These are phyloP conservation scores for Dillenia turbinata DNA, from an alignment of 164 flowering plant species.

Conservation along the genomic window DNA sequence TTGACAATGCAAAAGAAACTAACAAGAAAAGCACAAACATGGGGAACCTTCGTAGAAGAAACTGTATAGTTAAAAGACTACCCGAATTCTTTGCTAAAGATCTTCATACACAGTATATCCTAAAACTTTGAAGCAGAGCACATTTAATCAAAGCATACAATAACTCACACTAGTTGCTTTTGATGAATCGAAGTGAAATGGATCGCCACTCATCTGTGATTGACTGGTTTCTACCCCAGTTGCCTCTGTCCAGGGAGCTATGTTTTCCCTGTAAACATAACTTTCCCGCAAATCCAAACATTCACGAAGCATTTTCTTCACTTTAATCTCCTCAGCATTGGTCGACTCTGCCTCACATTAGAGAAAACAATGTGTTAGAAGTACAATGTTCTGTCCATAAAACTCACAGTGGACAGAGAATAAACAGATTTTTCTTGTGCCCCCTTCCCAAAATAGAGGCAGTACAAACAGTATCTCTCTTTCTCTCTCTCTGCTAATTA, in stretches of 20 bases:
- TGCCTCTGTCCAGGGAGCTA: conserved; percentile 52
- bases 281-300: conserved; percentile 56
- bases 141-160: conserved; percentile 1
- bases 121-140: neutral
- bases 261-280: conserved; percentile 52
- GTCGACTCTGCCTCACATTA: conserved; percentile 32
- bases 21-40: too few species aligned
- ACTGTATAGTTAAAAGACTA: too few species aligned
- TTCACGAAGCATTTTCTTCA: conserved; percentile 41
- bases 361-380: conserved; percentile 3
- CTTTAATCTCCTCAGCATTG: conserved; percentile 63
- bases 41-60: too few species aligned
- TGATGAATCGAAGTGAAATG: conserved; percentile 47
- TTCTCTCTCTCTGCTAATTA: neutral
- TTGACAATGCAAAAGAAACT: too few species aligned
- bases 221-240: conserved; percentile 16
- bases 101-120: neutral
- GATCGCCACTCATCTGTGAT: conserved; percentile 30
- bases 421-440: neutral
- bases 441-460: too few species aligned
- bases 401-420: neutral
- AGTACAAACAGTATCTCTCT: neutral
- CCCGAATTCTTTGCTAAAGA: too few species aligned
- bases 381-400: neutral
- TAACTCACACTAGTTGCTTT: conserved; percentile 48